Conservation (phyloP, 148 eudicot species). For the Rhododendron molle region DNA sequence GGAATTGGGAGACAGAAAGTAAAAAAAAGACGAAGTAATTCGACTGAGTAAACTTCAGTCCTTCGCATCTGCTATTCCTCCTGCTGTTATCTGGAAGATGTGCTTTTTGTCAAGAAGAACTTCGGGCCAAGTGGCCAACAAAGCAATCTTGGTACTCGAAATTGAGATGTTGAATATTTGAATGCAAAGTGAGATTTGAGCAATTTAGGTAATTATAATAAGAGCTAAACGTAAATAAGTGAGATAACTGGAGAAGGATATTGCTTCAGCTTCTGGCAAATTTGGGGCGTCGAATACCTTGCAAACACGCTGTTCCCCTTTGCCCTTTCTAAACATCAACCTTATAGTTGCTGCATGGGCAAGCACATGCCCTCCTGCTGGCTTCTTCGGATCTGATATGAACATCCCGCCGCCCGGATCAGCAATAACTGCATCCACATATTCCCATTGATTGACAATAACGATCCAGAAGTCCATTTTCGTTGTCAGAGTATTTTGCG, state of each 20-base stretch:
- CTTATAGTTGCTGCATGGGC: slow-evolving; percentile 95
- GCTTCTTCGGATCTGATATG: slow-evolving; percentile 92
- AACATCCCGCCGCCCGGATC: slow-evolving; percentile 96
- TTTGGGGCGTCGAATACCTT: slow-evolving; percentile 98
- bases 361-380: slow-evolving; percentile 98
- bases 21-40: not conserved
- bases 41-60: slow-evolving; percentile 42
- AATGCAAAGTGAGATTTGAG: not conserved
- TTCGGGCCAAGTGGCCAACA: not conserved
- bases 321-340: slow-evolving; percentile 95
- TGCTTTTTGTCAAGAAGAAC: slow-evolving; percentile 50
- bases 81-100: slow-evolving; percentile 94
- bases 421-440: slow-evolving; percentile 67
- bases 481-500: not conserved
- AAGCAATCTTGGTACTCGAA: not conserved
- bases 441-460: not conserved
- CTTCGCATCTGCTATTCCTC: slow-evolving; percentile 97
- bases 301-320: slow-evolving; percentile 95
- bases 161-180: not conserved
- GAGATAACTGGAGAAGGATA: slow-evolving; percentile 50
- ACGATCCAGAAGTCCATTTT: not conserved
- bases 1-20: not conserved
- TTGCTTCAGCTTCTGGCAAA: slow-evolving; percentile 96
- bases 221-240: not conserved
- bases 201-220: not conserved